These are phyloP conservation scores for Boechera retrofracta DNA, from an alignment of 345 rosid genomes.

Conservation along the genomic window DNA sequence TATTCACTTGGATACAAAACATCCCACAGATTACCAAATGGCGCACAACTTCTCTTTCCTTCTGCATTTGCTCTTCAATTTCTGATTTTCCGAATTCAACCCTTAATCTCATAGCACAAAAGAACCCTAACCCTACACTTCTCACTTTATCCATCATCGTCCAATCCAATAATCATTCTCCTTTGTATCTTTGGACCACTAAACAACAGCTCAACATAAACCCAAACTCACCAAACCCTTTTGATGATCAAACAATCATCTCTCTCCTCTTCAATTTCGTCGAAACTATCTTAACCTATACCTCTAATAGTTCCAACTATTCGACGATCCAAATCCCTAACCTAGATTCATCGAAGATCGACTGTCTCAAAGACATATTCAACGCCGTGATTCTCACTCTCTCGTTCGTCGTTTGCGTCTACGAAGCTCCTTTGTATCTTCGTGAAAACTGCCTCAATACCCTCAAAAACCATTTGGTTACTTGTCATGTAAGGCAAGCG, in stretches of 20 bases:
- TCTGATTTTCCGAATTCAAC: conserved; percentile 59
- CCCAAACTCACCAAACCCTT: conserved; percentile 47
- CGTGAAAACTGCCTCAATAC: conserved; percentile 58
- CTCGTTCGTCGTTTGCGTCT: conserved; percentile 62
- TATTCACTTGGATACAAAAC: conserved; percentile 64
- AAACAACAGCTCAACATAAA: conserved; percentile 56
- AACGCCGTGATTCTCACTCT: conserved; percentile 67
- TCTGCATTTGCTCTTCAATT: conserved; percentile 59
- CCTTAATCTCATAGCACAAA: conserved; percentile 54
- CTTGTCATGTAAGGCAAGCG: conserved; percentile 50
- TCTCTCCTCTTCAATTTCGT: conserved; percentile 57
- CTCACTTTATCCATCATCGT: conserved; percentile 59
- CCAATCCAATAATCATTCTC: conserved; percentile 52
- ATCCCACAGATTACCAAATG: conserved; percentile 67
- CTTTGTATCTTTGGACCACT: conserved; percentile 72
- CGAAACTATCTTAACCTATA: conserved; percentile 64
- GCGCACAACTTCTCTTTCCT: conserved; percentile 55
- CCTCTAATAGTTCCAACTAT: conserved; percentile 46
- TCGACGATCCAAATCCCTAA: conserved; percentile 52
- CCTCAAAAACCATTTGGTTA: conserved; percentile 56
- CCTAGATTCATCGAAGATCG: conserved; percentile 33
- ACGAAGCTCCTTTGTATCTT: conserved; percentile 76
- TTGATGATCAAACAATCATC: conserved; percentile 54
- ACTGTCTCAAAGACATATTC: conserved; percentile 57
- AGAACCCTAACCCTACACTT: conserved; percentile 46